Conservation (phyloP, 148 eudicot genomes). For the Cornus florida region DNA sequence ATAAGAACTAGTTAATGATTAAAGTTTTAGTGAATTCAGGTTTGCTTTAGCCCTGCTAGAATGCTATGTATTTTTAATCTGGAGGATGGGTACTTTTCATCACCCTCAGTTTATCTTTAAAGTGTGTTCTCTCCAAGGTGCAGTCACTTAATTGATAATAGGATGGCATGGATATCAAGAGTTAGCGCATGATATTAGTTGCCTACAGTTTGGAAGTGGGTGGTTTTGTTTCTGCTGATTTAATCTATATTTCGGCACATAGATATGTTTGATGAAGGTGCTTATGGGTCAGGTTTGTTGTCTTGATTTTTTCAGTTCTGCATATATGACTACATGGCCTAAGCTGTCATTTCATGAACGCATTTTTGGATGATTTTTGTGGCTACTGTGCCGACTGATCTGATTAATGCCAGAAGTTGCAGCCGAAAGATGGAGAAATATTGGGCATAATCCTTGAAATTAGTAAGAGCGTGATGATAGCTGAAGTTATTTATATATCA, state of each 20-base stretch:
- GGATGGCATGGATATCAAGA: not conserved
- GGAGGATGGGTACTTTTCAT: not conserved
- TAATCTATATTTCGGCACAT: not conserved
- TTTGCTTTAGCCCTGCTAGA: conserved; percentile 9
- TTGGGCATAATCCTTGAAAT: not conserved
- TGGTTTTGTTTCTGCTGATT: not conserved
- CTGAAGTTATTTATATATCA: not conserved
- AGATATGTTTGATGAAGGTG: not conserved
- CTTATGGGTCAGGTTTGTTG: not conserved
- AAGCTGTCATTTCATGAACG: not conserved
- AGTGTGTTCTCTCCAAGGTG: not conserved
- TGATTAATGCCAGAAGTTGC: not conserved
- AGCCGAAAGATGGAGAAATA: conserved; percentile 1
- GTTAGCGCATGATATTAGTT: not conserved
- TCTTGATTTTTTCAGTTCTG: conserved; percentile 13
- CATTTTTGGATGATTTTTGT: not conserved
- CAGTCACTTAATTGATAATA: not conserved
- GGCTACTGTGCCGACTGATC: not conserved
- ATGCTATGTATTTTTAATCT: conserved; percentile 1
- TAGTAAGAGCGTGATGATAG: not conserved
- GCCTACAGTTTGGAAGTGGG: not conserved
- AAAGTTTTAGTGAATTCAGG: not conserved
- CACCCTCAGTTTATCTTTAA: not conserved
- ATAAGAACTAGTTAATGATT: not conserved
- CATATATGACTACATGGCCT: not conserved